phyloP scores from a whole-genome alignment of 139 green algal genomes.

The Micractinium sp. region DNA sequence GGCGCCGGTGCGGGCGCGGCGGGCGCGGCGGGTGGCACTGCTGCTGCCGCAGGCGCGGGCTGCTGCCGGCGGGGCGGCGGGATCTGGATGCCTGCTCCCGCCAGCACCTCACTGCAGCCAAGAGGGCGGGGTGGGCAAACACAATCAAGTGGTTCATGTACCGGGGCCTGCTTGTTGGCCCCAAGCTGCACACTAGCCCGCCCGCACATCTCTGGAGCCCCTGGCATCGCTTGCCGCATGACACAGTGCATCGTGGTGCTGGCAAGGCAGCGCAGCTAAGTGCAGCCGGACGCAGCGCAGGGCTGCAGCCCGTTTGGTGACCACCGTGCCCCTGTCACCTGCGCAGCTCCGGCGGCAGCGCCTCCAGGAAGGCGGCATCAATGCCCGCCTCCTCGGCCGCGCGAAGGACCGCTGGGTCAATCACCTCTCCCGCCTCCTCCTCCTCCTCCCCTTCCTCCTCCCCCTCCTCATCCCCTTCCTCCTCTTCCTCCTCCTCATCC shows the following conservation, averaged over 20 bases:
- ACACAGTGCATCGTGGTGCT: too few species aligned
- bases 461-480: not conserved
- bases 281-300: too few species aligned
- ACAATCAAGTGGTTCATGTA: not conserved
- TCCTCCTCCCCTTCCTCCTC: not conserved
- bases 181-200: too few species aligned
- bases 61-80: conserved; percentile 26
- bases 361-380: conserved; percentile 80
- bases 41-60: not conserved
- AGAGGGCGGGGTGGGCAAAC: not conserved
- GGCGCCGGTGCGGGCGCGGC: not conserved
- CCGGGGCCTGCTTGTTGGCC: too few species aligned
- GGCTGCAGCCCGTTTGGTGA: too few species aligned
- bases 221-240: too few species aligned
- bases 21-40: not conserved
- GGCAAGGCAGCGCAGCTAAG: too few species aligned
- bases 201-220: too few species aligned
- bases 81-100: not conserved
- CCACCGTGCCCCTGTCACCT: not conserved
- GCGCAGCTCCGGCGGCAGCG: conserved; percentile 74
- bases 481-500: not conserved
- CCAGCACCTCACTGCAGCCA: conserved; percentile 24
- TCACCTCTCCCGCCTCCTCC: conserved; percentile 4
- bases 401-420: conserved; percentile 34
- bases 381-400: conserved; percentile 64